Percentiles rank a stretch among this genome's conserved stretches.
Conservation (phyloP, 2,329 filamentous ascomycete genomes). For the Didymella segeticola region DNA sequence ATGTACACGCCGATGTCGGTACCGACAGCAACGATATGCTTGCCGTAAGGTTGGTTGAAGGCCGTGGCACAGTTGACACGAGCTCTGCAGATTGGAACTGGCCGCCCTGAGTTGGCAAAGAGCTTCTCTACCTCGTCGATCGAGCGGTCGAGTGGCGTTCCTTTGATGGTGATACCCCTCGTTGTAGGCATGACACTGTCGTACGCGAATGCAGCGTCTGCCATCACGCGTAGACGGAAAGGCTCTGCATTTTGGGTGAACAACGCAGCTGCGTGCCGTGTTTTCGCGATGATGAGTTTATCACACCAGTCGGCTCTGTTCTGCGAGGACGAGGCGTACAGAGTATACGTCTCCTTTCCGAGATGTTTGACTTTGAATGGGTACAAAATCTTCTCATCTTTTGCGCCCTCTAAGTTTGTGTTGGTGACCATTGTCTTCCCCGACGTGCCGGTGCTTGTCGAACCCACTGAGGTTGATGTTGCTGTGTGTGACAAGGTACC, state of each 20-base stretch:
- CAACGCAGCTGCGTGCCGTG: constrained; percentile 85
- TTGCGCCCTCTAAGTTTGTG: constrained; percentile 60
- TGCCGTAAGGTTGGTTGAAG: constrained; percentile 81
- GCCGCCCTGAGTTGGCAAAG: constrained; percentile 70
- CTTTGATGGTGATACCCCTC: constrained; percentile 79
- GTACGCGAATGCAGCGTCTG: constrained; percentile 88
- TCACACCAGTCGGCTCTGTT: constrained; percentile 88
- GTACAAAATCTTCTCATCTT: constrained; percentile 81
- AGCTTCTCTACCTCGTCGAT: constrained; percentile 85
- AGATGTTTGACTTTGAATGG: constrained; percentile 97
- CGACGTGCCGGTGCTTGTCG: constrained; percentile 59
- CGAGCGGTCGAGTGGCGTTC: constrained; percentile 89
- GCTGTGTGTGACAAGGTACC: constrained; percentile 70
- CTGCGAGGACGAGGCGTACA: constrained; percentile 80
- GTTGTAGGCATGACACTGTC: constrained; percentile 63
- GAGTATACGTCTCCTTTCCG: constrained; percentile 88
- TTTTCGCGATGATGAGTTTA: constrained; percentile 95
- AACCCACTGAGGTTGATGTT: constrained; percentile 67
- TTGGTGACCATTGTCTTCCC: constrained; percentile 56
- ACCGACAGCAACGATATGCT: constrained; percentile 88
- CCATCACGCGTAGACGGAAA: constrained; percentile 88
- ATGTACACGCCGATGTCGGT: constrained; percentile 95
- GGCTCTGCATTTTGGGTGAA: constrained; percentile 94
- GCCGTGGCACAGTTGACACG: constrained; percentile 92
- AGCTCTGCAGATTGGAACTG: constrained; percentile 80